phyloP scores from a whole-genome alignment of 352 stramenopile species.

The Phytophthora pluvialis region DNA sequence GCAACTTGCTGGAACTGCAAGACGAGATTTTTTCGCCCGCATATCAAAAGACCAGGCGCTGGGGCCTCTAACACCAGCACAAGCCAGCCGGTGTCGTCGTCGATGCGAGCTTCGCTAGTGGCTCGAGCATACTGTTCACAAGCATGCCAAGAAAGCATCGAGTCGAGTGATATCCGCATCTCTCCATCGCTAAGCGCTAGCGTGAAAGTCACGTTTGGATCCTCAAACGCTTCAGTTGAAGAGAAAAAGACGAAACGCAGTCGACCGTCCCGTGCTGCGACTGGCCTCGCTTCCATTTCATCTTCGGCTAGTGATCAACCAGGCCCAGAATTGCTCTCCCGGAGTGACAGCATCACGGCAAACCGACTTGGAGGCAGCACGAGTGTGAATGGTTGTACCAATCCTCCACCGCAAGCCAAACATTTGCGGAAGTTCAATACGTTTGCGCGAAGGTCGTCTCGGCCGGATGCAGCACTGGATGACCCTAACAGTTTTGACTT shows the following conservation, averaged over 20 bases:
- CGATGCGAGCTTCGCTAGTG: constrained; percentile 36
- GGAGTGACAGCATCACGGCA: constrained; percentile 13
- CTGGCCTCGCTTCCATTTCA: constrained; percentile 14
- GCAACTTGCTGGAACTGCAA: constrained; percentile 75
- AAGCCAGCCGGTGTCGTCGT: constrained; percentile 27
- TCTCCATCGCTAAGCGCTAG: constrained; percentile 40
- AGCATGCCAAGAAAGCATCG: constrained; percentile 44
- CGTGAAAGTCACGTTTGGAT: constrained; percentile 29
- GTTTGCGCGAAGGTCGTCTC: constrained; percentile 17
- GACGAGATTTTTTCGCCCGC: constrained; percentile 51
- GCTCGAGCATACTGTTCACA: constrained; percentile 50
- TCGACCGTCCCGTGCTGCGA: constrained; percentile 18
- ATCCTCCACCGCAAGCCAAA: constrained; percentile 2
- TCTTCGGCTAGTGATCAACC: constrained; percentile 14
- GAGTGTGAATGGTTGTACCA: background rate
- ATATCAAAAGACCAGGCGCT: constrained; percentile 18
- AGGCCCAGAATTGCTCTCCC: constrained; percentile 7
- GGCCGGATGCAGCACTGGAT: constrained; percentile 13
- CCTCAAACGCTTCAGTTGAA: constrained; percentile 3
- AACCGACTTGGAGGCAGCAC: constrained; percentile 12
- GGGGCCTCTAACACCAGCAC: background rate
- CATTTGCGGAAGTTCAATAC: constrained; percentile 20
- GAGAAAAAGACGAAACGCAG: constrained; percentile 11
- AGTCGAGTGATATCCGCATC: constrained; percentile 51
- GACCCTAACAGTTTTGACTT: constrained; percentile 36